phyloP scores from a whole-genome alignment of 108 stramenopile species.

The Nitzschia putrida region DNA sequence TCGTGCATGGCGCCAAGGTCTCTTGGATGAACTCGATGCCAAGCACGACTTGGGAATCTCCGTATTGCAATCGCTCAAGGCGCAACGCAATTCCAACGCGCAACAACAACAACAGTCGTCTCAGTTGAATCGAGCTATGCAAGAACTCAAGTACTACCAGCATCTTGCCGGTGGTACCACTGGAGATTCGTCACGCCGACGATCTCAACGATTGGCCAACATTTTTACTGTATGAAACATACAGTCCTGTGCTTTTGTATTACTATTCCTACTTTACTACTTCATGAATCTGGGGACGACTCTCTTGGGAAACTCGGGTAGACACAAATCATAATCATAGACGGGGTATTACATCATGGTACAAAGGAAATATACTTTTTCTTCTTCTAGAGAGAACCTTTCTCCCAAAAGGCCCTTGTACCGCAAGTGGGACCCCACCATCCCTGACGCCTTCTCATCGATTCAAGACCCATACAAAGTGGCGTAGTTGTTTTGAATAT shows the following conservation, averaged over 20 bases:
- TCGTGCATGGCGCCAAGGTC: constrained; percentile 2
- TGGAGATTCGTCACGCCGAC: not conserved
- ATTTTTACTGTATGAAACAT: constrained; percentile 1
- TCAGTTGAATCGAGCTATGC: not conserved
- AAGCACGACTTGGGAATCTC: constrained; percentile 3
- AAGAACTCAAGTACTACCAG: constrained; percentile 4
- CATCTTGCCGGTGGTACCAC: not conserved
- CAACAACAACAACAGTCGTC: not conserved
- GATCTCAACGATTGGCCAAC: constrained; percentile 1
- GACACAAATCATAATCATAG: too few species aligned
- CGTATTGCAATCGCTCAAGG: constrained; percentile 4
- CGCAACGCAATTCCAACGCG: not conserved
- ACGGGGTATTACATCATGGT: too few species aligned
- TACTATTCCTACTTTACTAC: not conserved
- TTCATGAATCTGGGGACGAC: too few species aligned
- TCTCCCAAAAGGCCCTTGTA: too few species aligned
- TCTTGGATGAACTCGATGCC: constrained; percentile 23
- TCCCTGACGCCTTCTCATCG: too few species aligned
- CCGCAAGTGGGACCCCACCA: too few species aligned
- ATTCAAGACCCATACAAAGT: too few species aligned
- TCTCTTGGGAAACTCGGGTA: too few species aligned
- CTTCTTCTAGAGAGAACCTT: too few species aligned
- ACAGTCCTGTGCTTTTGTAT: not conserved
- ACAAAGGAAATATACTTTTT: too few species aligned
- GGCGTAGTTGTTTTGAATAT: too few species aligned